These are phyloP conservation scores for Globisporangium nodosum DNA, from an alignment of 352 stramenopile genomes.

Conservation along the genomic window DNA sequence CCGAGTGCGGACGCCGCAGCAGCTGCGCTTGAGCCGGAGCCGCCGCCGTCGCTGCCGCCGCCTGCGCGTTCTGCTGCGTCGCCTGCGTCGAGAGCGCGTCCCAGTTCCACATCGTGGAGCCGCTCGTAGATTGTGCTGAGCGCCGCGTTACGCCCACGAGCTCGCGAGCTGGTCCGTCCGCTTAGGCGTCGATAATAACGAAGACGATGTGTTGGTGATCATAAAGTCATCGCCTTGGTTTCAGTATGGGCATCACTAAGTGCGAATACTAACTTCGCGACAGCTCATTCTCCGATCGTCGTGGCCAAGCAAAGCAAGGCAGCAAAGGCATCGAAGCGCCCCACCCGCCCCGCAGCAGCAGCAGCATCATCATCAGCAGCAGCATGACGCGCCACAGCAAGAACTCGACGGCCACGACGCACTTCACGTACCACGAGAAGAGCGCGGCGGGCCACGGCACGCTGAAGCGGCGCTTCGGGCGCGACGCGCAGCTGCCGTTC, in stretches of 20 bases:
- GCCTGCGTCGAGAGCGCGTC: conserved; percentile 16
- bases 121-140: neutral
- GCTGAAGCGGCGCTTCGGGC: conserved; percentile 76
- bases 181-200: no score
- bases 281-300: no score
- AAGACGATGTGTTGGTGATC: no score
- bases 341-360: no score
- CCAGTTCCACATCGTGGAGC: conserved; percentile 17
- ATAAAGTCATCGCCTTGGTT: neutral
- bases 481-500: conserved; percentile 75
- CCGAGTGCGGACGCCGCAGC: neutral
- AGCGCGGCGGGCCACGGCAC: conserved; percentile 72
- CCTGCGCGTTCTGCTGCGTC: conserved; percentile 10
- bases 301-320: no score
- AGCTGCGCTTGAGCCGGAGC: neutral
- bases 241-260: neutral
- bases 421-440: conserved; percentile 86
- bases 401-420: conserved; percentile 80
- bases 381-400: conserved; percentile 84
- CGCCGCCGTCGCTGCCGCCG: conserved; percentile 5
- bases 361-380: conserved; percentile 18
- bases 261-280: neutral
- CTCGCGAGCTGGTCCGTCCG: neutral
- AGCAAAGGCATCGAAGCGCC: no score
- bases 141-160: neutral